Evolutionary conservation across 345 rosid genomes (phyloP).

Genomic region (rapeseed (Brassica napus)): DNA sequence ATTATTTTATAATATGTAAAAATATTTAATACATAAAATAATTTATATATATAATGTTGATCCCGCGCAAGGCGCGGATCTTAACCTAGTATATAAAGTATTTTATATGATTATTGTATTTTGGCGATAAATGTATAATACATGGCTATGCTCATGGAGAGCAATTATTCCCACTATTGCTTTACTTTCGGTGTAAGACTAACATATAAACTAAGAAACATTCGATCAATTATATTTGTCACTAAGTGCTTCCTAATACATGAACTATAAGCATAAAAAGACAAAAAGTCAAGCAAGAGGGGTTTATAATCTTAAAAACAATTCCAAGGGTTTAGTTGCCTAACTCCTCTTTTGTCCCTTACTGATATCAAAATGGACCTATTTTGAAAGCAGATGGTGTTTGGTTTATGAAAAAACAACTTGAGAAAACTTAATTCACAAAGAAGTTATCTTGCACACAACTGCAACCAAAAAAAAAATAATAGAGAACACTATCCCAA

Average conservation of each 20-base stretch:
- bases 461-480: background rate
- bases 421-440: background rate
- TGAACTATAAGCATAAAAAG: constrained; percentile 3
- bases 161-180: constrained; percentile 21
- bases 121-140: background rate
- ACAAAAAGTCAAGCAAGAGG: background rate
- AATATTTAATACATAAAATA: too few species aligned
- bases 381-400: background rate
- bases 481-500: background rate
- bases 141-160: background rate
- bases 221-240: background rate
- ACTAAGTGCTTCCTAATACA: constrained; percentile 32
- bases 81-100: background rate
- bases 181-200: constrained; percentile 27
- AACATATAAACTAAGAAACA: background rate
- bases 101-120: background rate
- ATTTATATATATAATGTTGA: too few species aligned
- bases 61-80: too few species aligned
- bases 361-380: background rate
- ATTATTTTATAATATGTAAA: too few species aligned
- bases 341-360: constrained; percentile 31
- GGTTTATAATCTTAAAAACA: background rate
- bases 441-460: background rate
- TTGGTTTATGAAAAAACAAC: background rate
- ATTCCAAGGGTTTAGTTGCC: constrained; percentile 30